A percentile compares a stretch with the other conserved stretches of the same genome.
Evolutionary conservation across 2,329 filamentous ascomycete genomes (phyloP).

Genomic region (Scorias spongiosa): DNA sequence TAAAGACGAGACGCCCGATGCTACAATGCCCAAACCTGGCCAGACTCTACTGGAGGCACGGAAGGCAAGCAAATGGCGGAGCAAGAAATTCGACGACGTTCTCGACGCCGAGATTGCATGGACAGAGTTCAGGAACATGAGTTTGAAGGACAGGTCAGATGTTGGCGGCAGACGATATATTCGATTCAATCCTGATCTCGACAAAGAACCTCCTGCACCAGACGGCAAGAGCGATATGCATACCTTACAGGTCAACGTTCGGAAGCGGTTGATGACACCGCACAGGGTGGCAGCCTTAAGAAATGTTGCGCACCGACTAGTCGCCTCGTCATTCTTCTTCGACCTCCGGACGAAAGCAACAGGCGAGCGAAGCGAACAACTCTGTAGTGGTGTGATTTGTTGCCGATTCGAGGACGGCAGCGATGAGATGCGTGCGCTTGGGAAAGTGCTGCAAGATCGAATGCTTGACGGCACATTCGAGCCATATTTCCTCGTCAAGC

Average conservation of each 20-base stretch:
- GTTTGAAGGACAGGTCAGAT: conserved; percentile 12
- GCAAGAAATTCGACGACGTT: conserved; percentile 17
- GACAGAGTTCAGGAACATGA: conserved; percentile 18
- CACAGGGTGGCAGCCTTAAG: conserved; percentile 16
- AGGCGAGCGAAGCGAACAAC: conserved; percentile 16
- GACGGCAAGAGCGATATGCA: conserved; percentile 22
- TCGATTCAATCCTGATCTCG: conserved; percentile 21
- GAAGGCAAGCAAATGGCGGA: conserved; percentile 7
- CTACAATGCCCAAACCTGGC: conserved; percentile 1
- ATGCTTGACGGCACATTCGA: conserved; percentile 15
- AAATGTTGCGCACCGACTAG: conserved; percentile 20
- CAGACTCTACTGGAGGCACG: not conserved
- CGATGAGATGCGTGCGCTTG: conserved; percentile 17
- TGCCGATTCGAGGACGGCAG: conserved; percentile 22
- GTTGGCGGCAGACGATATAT: conserved; percentile 17
- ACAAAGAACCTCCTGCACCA: conserved; percentile 12
- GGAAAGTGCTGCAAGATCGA: conserved; percentile 13
- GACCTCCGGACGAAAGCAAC: conserved; percentile 19
- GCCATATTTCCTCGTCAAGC: conserved; percentile 20
- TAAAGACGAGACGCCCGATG: conserved; percentile 3
- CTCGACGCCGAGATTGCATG: conserved; percentile 23
- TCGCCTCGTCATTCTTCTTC: conserved; percentile 25
- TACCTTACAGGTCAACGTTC: conserved; percentile 18
- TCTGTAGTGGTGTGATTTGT: conserved; percentile 16
- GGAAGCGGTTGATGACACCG: conserved; percentile 14